Percentiles rank a stretch among this genome's conserved stretches.
Conservation (phyloP, 1,284 basidiomycete genomes). For the Irpex sp. region DNA sequence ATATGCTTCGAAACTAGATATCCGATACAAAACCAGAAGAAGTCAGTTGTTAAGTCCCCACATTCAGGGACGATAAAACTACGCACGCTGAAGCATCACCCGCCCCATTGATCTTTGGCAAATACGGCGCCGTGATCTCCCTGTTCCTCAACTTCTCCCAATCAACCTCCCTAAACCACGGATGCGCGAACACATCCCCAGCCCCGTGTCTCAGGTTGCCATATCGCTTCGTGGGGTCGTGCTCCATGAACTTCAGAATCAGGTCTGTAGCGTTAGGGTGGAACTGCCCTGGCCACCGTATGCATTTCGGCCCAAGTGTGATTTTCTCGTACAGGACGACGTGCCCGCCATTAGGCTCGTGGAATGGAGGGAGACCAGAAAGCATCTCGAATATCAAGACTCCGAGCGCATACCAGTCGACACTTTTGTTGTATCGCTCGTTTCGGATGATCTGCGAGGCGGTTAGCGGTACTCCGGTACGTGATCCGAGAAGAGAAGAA, state of each 20-base stretch:
- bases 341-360: slow-evolving; percentile 60
- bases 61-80: not conserved
- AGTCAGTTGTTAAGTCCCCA: not conserved
- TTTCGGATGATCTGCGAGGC: slow-evolving; percentile 69
- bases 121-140: slow-evolving; percentile 95
- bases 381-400: slow-evolving; percentile 98
- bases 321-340: slow-evolving; percentile 78
- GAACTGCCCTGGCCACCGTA: slow-evolving; percentile 86
- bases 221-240: slow-evolving; percentile 86
- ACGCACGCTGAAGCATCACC: slow-evolving; percentile 90
- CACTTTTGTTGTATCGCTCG: slow-evolving; percentile 94
- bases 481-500: not conserved
- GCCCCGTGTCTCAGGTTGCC: slow-evolving; percentile 93
- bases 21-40: not conserved
- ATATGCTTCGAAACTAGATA: slow-evolving; percentile 63
- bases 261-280: slow-evolving; percentile 82
- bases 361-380: slow-evolving; percentile 77
- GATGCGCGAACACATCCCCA: slow-evolving; percentile 90
- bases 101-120: slow-evolving; percentile 81
- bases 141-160: slow-evolving; percentile 82
- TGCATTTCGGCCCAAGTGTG: slow-evolving; percentile 65
- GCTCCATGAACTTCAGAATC: slow-evolving; percentile 86
- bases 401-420: slow-evolving; percentile 98
- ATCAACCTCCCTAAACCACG: slow-evolving; percentile 97
- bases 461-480: slow-evolving; percentile 1